phyloP scores from a whole-genome alignment of 176 grass and related monocot genomes.

The Cenchrus purpureus region DNA sequence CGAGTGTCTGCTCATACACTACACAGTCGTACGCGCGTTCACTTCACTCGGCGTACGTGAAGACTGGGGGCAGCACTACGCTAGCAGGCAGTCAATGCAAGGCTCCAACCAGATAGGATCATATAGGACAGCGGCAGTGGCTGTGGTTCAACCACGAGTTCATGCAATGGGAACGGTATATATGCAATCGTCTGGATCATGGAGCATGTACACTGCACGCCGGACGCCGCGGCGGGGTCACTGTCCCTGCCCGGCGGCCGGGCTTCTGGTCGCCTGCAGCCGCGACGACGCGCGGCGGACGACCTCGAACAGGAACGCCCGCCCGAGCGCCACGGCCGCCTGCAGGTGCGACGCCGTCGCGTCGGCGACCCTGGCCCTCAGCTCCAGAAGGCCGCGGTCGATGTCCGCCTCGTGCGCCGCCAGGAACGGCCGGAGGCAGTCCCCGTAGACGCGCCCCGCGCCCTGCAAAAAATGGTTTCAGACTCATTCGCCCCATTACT shows the following conservation, averaged over 20 bases:
- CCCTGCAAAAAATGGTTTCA: conserved; percentile 39
- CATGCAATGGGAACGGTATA: not conserved
- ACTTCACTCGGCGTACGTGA: conserved; percentile 18
- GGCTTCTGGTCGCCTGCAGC: conserved; percentile 31
- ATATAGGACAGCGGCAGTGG: not conserved
- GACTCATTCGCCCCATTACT: too few species aligned
- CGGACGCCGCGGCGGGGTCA: not conserved
- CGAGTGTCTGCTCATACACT: too few species aligned
- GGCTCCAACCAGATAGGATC: not conserved
- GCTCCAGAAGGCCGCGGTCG: conserved; percentile 55
- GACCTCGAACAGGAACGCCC: conserved; percentile 42
- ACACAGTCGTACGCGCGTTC: not conserved
- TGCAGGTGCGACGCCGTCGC: conserved; percentile 42
- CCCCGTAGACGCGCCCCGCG: conserved; percentile 58
- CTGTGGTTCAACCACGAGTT: not conserved
- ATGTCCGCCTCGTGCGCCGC: conserved; percentile 69
- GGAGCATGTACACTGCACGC: too few species aligned
- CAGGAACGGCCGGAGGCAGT: conserved; percentile 56
- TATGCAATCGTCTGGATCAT: not conserved
- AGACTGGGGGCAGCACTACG: not conserved
- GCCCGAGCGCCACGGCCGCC: conserved; percentile 35
- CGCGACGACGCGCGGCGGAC: conserved; percentile 35
- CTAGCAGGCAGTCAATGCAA: not conserved
- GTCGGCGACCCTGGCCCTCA: conserved; percentile 54
- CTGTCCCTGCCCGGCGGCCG: conserved; percentile 2